A percentile compares a stretch with the other conserved stretches of the same genome.
Conservation (phyloP, 495 filamentous ascomycete genomes). For the Daldinia childiae region DNA sequence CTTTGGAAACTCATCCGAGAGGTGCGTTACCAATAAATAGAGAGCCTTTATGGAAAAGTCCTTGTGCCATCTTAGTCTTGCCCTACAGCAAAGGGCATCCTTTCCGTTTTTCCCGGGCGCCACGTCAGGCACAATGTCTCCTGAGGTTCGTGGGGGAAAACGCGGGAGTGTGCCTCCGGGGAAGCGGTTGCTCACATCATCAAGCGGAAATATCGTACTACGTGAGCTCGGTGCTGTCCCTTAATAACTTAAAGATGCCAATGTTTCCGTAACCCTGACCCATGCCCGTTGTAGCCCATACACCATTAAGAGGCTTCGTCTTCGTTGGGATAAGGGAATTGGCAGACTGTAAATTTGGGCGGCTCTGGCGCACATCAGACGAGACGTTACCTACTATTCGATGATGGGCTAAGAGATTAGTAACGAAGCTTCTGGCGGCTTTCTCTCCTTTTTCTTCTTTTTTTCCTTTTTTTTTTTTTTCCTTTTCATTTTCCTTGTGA, state of each 20-base stretch:
- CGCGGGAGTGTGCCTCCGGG: slow-evolving; percentile 13
- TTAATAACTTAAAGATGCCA: slow-evolving; percentile 6
- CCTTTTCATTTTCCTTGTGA: not conserved
- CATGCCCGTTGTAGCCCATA: slow-evolving; percentile 8
- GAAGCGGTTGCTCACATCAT: slow-evolving; percentile 11
- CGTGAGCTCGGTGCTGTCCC: slow-evolving; percentile 12
- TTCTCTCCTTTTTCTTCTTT: not conserved
- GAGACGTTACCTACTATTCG: slow-evolving; percentile 19
- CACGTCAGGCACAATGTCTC: slow-evolving; percentile 32
- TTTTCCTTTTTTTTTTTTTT: not conserved
- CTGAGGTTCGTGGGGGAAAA: slow-evolving; percentile 28
- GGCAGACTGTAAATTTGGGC: slow-evolving; percentile 5
- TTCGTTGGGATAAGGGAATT: slow-evolving; percentile 9
- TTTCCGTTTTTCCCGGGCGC: slow-evolving; percentile 33
- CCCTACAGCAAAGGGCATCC: slow-evolving; percentile 18
- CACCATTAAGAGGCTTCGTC: slow-evolving; percentile 2
- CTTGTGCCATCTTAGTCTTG: slow-evolving; percentile 29
- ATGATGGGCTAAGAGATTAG: not conserved
- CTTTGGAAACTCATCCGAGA: slow-evolving; percentile 29
- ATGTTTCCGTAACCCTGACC: not conserved
- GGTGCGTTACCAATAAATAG: slow-evolving; percentile 25
- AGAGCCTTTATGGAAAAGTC: slow-evolving; percentile 14
- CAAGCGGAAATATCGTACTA: slow-evolving; percentile 11
- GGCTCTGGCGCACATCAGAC: slow-evolving; percentile 16
- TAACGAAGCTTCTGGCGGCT: not conserved